These are phyloP conservation scores for Coemansia sp. DNA, from an alignment of 192 early-diverging fungal genomes.

Conservation along the genomic window DNA sequence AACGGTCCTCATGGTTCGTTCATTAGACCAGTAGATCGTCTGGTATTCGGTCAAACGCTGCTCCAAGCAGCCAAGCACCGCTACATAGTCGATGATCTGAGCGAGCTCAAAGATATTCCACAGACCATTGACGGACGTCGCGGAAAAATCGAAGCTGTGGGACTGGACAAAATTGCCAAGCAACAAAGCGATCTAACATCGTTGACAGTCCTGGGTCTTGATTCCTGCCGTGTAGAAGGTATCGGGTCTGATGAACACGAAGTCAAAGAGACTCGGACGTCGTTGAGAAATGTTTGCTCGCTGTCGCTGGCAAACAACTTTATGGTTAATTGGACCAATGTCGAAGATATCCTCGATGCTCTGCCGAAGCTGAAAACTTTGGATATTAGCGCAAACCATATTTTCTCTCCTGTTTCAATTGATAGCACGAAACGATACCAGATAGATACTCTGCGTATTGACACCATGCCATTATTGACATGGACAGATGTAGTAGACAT, in stretches of 20 bases:
- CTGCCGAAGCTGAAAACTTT: constrained; percentile 10
- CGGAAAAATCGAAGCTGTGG: constrained; percentile 37
- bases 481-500: constrained; percentile 14
- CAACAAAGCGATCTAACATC: constrained; percentile 15
- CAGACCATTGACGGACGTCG: constrained; percentile 29
- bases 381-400: constrained; percentile 40
- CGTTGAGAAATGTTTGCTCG: constrained; percentile 13
- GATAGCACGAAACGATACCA: background rate
- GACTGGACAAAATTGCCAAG: constrained; percentile 27
- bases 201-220: constrained; percentile 18
- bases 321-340: constrained; percentile 18
- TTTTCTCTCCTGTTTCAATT: background rate
- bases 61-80: constrained; percentile 17
- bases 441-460: constrained; percentile 22
- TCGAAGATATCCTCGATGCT: constrained; percentile 12
- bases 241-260: background rate
- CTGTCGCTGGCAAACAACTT: constrained; percentile 33
- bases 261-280: background rate
- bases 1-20: constrained; percentile 25
- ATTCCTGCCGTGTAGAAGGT: constrained; percentile 12
- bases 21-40: constrained; percentile 29
- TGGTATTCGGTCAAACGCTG: constrained; percentile 37
- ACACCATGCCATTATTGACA: constrained; percentile 15
- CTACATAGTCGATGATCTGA: constrained; percentile 18
- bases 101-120: constrained; percentile 1